A percentile compares a stretch with the other conserved stretches of the same genome.
Evolutionary conservation across 495 filamentous ascomycete genomes (phyloP).

Genomic region (Talaromyces nanjingensis): DNA sequence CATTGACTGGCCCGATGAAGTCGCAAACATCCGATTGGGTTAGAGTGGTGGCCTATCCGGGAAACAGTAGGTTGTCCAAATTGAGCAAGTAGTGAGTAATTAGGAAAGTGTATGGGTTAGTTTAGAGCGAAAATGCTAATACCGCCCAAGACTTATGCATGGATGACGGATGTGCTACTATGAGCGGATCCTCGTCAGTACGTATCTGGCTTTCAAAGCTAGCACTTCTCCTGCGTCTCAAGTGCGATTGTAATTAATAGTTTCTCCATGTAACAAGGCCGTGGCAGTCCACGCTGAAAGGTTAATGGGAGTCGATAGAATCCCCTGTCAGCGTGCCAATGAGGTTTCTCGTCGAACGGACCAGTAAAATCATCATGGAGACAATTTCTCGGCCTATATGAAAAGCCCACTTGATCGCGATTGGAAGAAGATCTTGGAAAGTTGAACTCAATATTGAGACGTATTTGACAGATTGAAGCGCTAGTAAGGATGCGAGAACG

Average conservation of each 20-base stretch:
- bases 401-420: not conserved
- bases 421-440: constrained; percentile 2
- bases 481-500: not conserved
- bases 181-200: not conserved
- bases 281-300: not conserved
- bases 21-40: constrained; percentile 4
- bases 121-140: not conserved
- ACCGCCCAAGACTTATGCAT: not conserved
- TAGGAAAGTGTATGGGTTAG: constrained; percentile 4
- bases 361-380: not conserved
- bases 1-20: not conserved
- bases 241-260: not conserved
- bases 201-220: not conserved
- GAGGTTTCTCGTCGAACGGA: not conserved
- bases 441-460: constrained; percentile 1
- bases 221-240: constrained; percentile 2
- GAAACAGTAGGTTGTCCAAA: not conserved
- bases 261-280: constrained; percentile 4
- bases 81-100: constrained; percentile 5
- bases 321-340: not conserved
- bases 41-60: constrained; percentile 3
- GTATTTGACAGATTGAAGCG: not conserved
- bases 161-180: constrained; percentile 4
- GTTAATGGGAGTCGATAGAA: not conserved
- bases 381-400: not conserved